Base-by-base conservation (phyloP, 148 eudicot species). In the Agrostemma githago region DNA sequence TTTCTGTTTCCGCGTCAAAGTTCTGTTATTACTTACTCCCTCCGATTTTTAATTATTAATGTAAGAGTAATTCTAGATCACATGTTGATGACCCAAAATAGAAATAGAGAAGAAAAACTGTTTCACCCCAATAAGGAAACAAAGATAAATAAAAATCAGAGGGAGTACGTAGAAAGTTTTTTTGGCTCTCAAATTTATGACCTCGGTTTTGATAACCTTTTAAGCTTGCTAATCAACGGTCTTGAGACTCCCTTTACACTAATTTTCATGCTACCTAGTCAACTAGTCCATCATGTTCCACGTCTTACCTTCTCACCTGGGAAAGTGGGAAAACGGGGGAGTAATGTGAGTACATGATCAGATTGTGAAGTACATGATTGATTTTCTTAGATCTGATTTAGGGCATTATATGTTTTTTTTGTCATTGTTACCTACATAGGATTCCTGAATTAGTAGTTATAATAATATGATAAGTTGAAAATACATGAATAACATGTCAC, bases 341-440 rank as follows among this genome's bases (percentile, higher is more conserved):
- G 38, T 4, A 38, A 51, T 12, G 56, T 2, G 16, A 58, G 70
- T 70, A 51, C 71, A 70, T 61, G 58, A 64, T 63, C 41, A 51
- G 61, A 2, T 40, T 57, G 26, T 60, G 12, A 57, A 68, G 42
- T 58, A 74, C 81, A 75, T 71, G 75, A 39, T 46, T 16, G 74
- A 64, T 34, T 64, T 70, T 71, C 42, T 43, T 4, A 60, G 53
- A 66, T 75, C 26, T 58, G 78, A 71, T 44, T 39, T 56, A 66
- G 76, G 61, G 68, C 68, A 76, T 80, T 37, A 51, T 46, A 44
- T 37, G 5, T 48, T 75, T 9, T 72, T 73, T 66, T 77, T 37
- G 62, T 71, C 65, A 65, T 48, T 79, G 48, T 61, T 69, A 68
- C 71, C 21, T 39, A 70, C 74, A 57, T 80, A 80, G 83, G 83